Evolutionary conservation across 2,329 filamentous ascomycete genomes (phyloP).

Genomic region (Neophaeococcomyces mojaviensis): DNA sequence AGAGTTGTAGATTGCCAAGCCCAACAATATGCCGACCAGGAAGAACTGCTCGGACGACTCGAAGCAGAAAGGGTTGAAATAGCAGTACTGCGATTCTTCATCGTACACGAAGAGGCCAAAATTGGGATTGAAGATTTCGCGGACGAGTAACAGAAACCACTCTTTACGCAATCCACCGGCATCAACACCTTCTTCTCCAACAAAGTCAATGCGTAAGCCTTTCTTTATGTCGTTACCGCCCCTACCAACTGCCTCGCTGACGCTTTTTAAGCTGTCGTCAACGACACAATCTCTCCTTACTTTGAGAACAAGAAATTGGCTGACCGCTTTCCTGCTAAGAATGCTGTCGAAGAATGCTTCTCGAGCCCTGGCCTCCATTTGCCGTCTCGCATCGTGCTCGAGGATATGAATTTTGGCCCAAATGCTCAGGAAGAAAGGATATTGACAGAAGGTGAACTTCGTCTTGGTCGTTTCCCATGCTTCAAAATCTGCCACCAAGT

Average conservation of each 20-base stretch:
- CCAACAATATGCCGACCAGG: conserved; percentile 77
- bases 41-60: conserved; percentile 91
- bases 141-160: conserved; percentile 82
- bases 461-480: conserved; percentile 69
- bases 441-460: conserved; percentile 84
- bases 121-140: conserved; percentile 85
- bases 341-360: conserved; percentile 90
- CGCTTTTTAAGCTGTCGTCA: conserved; percentile 60
- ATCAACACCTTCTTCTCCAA: conserved; percentile 84
- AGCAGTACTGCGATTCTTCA: conserved; percentile 82
- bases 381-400: conserved; percentile 76
- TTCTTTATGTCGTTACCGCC: conserved; percentile 85
- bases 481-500: conserved; percentile 79
- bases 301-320: conserved; percentile 68
- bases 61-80: conserved; percentile 85
- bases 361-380: conserved; percentile 82
- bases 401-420: conserved; percentile 87
- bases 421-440: conserved; percentile 84
- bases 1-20: conserved; percentile 88
- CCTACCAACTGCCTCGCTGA: conserved; percentile 76
- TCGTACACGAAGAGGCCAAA: conserved; percentile 92
- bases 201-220: conserved; percentile 74
- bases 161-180: conserved; percentile 85
- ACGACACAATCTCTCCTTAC: conserved; percentile 66
- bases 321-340: conserved; percentile 63